Evolutionary conservation across 2,329 filamentous ascomycete species (phyloP), one percentile per base, ranked within the genome.

Genomic region (Chalara sp.): DNA sequence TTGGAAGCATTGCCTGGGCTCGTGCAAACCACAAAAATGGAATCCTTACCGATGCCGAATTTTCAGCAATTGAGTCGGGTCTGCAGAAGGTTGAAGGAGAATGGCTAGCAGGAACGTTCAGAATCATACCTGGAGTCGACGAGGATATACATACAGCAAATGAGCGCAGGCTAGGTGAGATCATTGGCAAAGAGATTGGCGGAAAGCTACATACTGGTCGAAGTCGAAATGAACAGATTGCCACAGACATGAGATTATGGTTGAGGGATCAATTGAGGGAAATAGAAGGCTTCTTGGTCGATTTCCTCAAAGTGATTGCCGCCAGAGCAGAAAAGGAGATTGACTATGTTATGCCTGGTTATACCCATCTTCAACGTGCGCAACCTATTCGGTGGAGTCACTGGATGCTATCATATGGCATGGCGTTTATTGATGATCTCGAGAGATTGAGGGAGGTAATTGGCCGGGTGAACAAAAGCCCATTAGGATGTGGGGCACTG

Each of bases 161-260:
- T 58, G 83, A 87, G 69, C 81, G 85, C 49, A 79, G 85, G 2
- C 70, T 89, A 2, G 86, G 87, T 47, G 90, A 96, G 73, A 78
- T 96, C 56, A 91, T 96, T 56, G 89, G 90, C 62, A 91, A 87
- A 68, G 81, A 90, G 30, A 83, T 87, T 51, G 89, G 85, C 1
- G 89, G 91, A 29, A 96, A 96, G 73, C 79, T 96, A 52, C 91
- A 96, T 70, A 96, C 90, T 3, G 85, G 85, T 42, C 84, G 91
- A 48, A 91, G 86, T 67, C 80, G 90, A 60, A 96, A 96, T 64
- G 90, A 96, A 70, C 90, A 96, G 71, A 83, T 95, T 51, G 89
- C 84, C 45, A 91, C 86, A 28, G 89, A 95, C 63, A 92, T 96
- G 87, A 84, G 89, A 54, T 74, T 96, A 67, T 96, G 89, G 89